Evolutionary conservation across 2,329 filamentous ascomycete species (phyloP).

Genomic region (Fusarium aywerte): DNA sequence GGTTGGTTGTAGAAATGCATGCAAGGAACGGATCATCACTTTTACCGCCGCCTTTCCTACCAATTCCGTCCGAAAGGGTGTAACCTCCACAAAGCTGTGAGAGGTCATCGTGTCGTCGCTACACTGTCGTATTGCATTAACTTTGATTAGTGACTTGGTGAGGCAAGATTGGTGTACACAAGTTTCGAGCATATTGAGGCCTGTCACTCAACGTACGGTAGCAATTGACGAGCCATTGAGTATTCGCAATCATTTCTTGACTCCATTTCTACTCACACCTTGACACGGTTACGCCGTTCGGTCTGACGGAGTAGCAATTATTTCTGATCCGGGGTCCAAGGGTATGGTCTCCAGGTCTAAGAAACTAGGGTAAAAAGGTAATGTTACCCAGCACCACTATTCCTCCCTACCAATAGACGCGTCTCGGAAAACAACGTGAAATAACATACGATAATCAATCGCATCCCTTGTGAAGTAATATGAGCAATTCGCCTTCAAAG

Average conservation of each 20-base stretch:
- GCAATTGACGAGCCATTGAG: not conserved
- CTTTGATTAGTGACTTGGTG: not conserved
- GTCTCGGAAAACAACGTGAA: slow-evolving; percentile 29
- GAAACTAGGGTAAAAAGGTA: slow-evolving; percentile 20
- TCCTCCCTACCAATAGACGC: slow-evolving; percentile 31
- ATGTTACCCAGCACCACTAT: slow-evolving; percentile 1
- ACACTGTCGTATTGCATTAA: slow-evolving; percentile 20
- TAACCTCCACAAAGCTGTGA: slow-evolving; percentile 18
- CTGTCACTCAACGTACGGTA: not conserved
- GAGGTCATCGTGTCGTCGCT: slow-evolving; percentile 15
- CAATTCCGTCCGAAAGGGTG: slow-evolving; percentile 13
- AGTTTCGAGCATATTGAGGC: not conserved
- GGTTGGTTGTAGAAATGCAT: slow-evolving; percentile 17
- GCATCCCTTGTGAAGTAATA: not conserved
- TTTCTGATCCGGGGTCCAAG: slow-evolving; percentile 19
- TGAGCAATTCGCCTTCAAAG: not conserved
- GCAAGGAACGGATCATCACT: slow-evolving; percentile 27
- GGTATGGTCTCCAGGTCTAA: slow-evolving; percentile 10
- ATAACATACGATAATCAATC: slow-evolving; percentile 2
- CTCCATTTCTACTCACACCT: not conserved
- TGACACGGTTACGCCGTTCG: not conserved
- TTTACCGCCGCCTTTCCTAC: slow-evolving; percentile 14
- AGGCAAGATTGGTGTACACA: not conserved
- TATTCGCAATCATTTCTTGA: not conserved
- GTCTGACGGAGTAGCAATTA: not conserved